Base-by-base conservation (phyloP, 768 basidiomycete species). In the Mycena haematopus region DNA sequence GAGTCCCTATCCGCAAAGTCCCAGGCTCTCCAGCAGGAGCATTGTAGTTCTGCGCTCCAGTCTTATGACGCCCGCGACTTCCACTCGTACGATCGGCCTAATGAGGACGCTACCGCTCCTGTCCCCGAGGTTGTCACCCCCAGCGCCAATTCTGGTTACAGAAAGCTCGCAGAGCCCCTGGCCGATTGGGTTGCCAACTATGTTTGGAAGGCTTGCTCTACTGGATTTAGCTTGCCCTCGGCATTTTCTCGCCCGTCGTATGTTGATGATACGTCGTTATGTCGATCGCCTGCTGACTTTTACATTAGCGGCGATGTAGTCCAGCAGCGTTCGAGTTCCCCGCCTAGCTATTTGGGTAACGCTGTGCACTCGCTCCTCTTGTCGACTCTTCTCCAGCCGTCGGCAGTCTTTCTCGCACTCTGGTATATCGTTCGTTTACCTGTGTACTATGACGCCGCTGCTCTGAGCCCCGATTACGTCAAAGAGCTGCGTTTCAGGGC, bases 401-500 rank as follows among this genome's bases (percentile, higher is more conserved):
- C 91, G 8, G 92, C 89, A 31, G 83, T 92, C 49, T 81, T 93
- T 63, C 77, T 93, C 55, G 88, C 90, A 3, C 66, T 93, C 47
- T 93, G 92, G 91, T 93, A 93, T 72, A 91, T 93, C 55, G 85
- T 86, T 38, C 87, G 86, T 52, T 79, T 93, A 21, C 92, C 92
- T 11, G 84, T 90, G 13, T 89, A 82, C 70, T 85, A 90, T 67
- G 83, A 81, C 25, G 83, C 81, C 3, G 74, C 80, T 42, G 74
- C 78, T 22, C 77, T 89, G 51, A 78, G 81, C 42, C 67, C 78
- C 17, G 88, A 87, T 62, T 78, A 81, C 44, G 75, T 75, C 36
- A 89, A 87, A 68, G 90, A 90, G 69, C 76, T 76, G 46, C 82
- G 79, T 9, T 92, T 93, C 73, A 84, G 90, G 70, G 77, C 76